These are phyloP conservation scores for Tetrahymena thermophila DNA, from an alignment of 73 alveolate genomes.

Conservation along the genomic window DNA sequence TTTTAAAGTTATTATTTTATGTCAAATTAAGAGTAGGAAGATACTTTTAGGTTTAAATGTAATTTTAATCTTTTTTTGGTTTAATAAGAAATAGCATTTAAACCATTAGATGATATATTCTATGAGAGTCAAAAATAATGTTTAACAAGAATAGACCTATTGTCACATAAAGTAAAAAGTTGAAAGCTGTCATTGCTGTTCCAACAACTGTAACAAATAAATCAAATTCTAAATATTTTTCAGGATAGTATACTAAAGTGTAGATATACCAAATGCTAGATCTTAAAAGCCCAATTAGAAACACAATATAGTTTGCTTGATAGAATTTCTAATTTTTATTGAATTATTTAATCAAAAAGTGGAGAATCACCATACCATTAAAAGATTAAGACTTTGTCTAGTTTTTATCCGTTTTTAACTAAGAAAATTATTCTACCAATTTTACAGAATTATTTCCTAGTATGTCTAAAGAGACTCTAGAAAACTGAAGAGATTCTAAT, in stretches of 20 bases:
- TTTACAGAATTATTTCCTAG: background rate
- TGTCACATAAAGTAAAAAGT: background rate
- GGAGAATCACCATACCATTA: background rate
- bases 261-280: background rate
- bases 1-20: background rate
- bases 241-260: background rate
- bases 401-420: background rate
- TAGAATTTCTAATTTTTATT: background rate
- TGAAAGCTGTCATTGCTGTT: background rate
- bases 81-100: background rate
- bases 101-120: background rate
- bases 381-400: background rate
- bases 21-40: background rate
- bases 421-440: background rate
- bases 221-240: background rate
- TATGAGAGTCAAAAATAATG: background rate
- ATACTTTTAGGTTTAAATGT: background rate
- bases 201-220: background rate
- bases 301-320: background rate
- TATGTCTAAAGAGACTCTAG: background rate
- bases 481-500: background rate
- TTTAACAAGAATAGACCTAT: background rate
- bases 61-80: background rate
- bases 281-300: background rate
- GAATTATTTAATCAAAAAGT: background rate